phyloP scores from a whole-genome alignment of 305 asterid genomes.

The Plantago lanceolata region DNA sequence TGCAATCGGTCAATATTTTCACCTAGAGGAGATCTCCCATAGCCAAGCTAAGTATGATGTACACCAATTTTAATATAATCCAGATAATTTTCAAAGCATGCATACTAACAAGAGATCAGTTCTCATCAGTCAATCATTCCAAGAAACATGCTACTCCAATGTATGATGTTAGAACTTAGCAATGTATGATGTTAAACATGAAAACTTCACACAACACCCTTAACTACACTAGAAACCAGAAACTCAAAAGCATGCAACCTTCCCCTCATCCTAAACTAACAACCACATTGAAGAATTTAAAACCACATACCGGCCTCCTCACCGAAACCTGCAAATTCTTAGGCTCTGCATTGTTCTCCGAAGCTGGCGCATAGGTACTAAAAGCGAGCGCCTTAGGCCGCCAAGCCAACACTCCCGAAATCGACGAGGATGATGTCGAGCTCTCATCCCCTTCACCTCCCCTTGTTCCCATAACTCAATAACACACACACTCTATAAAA shows the following conservation, averaged over 20 bases:
- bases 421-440: conserved; percentile 43
- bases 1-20: background rate
- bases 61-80: background rate
- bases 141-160: too few species aligned
- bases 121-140: conserved; percentile 10
- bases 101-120: background rate
- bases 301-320: conserved; percentile 75
- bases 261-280: background rate
- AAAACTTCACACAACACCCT: background rate
- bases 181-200: background rate
- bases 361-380: conserved; percentile 45
- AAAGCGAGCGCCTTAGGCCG: conserved; percentile 69
- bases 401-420: conserved; percentile 50
- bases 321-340: conserved; percentile 60
- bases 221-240: background rate
- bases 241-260: background rate
- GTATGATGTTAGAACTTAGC: too few species aligned
- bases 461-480: conserved; percentile 53
- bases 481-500: conserved; percentile 6
- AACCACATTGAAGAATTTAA: background rate
- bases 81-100: background rate
- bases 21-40: conserved; percentile 15
- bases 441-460: conserved; percentile 37
- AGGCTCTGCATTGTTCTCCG: conserved; percentile 42
- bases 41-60: conserved; percentile 7